A percentile compares a stretch with the other conserved stretches of the same genome.
phyloP scores from a whole-genome alignment of 371 early-diverging fungal genomes.

The Mortierella sp. region DNA sequence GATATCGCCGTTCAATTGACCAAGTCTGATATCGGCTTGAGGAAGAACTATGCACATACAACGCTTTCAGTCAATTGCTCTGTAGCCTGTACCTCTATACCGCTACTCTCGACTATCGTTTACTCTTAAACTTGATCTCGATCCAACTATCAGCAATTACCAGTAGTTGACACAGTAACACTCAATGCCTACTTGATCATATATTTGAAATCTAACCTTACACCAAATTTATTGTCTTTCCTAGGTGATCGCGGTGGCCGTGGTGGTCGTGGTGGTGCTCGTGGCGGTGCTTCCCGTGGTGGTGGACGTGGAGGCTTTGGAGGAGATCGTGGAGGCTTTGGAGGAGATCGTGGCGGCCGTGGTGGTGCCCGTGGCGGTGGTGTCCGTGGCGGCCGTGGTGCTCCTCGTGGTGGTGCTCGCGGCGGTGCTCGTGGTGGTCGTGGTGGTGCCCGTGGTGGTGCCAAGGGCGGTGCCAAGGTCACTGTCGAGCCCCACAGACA shows the following conservation, averaged over 20 bases:
- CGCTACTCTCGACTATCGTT: no score
- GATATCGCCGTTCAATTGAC: no score
- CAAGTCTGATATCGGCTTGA: no score
- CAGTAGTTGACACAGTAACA: no score
- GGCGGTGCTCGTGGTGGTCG: slow-evolving; percentile 63
- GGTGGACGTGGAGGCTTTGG: slow-evolving; percentile 11
- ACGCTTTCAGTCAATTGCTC: no score
- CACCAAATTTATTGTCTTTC: slow-evolving; percentile 2
- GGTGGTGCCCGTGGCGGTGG: slow-evolving; percentile 52
- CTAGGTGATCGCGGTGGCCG: slow-evolving; percentile 60
- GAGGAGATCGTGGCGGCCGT: slow-evolving; percentile 22
- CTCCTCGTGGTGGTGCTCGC: slow-evolving; percentile 62
- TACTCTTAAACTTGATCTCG: no score
- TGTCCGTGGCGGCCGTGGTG: slow-evolving; percentile 60
- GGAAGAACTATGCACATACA: no score
- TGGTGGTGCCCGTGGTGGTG: slow-evolving; percentile 76
- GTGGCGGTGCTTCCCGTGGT: slow-evolving; percentile 1
- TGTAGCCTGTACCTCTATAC: no score
- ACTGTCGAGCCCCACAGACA: slow-evolving; percentile 98
- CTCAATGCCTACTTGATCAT: no score
- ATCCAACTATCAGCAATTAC: no score
- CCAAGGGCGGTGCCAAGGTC: slow-evolving; percentile 92
- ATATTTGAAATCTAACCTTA: not conserved
- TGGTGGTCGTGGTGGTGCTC: slow-evolving; percentile 50
- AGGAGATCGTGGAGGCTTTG: slow-evolving; percentile 7